These are phyloP conservation scores for Athelia psychrophila DNA, from an alignment of 1,284 basidiomycete genomes.

Conservation along the genomic window DNA sequence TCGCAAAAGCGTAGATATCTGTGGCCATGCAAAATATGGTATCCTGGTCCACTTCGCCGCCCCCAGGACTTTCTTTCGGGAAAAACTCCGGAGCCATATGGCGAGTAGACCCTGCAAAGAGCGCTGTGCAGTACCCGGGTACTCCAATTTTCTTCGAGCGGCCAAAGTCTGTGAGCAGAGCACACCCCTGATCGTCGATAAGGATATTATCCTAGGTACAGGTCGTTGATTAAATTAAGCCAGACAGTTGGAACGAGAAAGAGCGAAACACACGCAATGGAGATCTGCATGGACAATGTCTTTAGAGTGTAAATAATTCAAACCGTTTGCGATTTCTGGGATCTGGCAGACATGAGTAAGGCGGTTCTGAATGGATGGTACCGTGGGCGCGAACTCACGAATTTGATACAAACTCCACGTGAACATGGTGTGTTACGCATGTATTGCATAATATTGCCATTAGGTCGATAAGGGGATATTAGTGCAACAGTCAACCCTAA, in stretches of 20 bases:
- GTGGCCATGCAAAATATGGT: too few species aligned
- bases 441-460: conserved; percentile 14
- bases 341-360: conserved; percentile 9
- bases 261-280: conserved; percentile 13
- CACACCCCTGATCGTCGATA: conserved; percentile 13
- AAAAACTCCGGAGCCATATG: conserved; percentile 22
- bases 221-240: neutral
- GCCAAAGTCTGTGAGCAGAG: conserved; percentile 22
- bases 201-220: conserved; percentile 22
- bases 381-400: neutral
- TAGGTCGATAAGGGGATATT: conserved; percentile 17
- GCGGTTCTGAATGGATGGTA: neutral
- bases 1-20: too few species aligned
- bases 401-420: conserved; percentile 9
- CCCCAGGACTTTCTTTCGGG: neutral
- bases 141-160: conserved; percentile 17
- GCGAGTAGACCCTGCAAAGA: conserved; percentile 12
- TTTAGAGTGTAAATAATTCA: conserved; percentile 17
- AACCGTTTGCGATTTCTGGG: conserved; percentile 14
- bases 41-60: neutral
- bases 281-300: conserved; percentile 21
- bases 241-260: neutral
- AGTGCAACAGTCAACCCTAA: conserved; percentile 3
- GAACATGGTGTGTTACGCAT: conserved; percentile 11
- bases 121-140: conserved; percentile 16